Evolutionary conservation across 768 basidiomycete species (phyloP), one percentile per base, ranked within the genome.

Genomic region (Arthromyces matolae): DNA sequence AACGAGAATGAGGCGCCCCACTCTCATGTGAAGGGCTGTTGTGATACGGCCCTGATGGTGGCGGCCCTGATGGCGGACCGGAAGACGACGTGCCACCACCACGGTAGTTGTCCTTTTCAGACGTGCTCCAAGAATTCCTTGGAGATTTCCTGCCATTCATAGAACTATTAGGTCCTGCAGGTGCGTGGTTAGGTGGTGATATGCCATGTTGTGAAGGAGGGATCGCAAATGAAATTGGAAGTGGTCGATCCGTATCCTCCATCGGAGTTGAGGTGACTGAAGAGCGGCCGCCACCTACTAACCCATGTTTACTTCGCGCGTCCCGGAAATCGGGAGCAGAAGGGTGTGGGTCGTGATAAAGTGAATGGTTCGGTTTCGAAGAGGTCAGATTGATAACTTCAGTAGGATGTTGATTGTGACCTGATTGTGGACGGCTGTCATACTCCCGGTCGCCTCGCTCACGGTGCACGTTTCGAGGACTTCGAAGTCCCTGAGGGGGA

Each of bases 151-250:
- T 64, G 12, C 62, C 56, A 32, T 63, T 64, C 29, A 50, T 51
- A 16, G 46, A 32, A 55, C n/a, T n/a, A n/a, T 52, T 35, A 3
- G 52, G 28, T 12, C 33, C 48, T 23, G 57, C 38, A 25, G 62
- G 60, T 2, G 47, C 56, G 54, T 56, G 50, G 35, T 49, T 39
- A 29, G 58, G 31, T 31, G 54, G 28, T 38, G 57, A 25, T 42
- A 52, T 43, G 39, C 36, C 40, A 48, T 51, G 42, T n/a, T n/a
- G n/a, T 14, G 60, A 53, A 61, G 68, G 68, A 23, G 64, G 64
- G 43, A 81, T 73, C 7, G 72, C 75, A 54, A 81, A 83, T 3
- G 80, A 76, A 32, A 73, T 76, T 5, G 79, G 71, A 37, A 75
- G 60, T 1, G 77, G 77, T 47, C 81, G 69, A 44, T 83, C 81